Conservation (phyloP, 176 grass and related monocot species). For the Saccharum spontaneum region DNA sequence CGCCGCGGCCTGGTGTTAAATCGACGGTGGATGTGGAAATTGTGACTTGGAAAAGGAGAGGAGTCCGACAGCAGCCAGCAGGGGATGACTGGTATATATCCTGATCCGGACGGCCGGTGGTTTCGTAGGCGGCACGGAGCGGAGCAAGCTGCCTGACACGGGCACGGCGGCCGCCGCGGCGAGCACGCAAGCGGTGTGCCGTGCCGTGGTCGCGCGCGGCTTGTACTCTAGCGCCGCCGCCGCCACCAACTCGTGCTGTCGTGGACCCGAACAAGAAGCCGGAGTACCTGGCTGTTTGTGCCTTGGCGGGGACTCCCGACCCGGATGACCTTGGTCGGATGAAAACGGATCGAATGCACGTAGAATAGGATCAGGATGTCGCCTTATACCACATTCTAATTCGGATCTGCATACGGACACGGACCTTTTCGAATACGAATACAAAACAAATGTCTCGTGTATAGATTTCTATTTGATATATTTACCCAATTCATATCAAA, state of each 20-base stretch:
- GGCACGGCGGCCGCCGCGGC: not conserved
- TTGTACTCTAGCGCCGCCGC: not conserved
- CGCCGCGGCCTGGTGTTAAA: not conserved
- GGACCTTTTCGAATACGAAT: too few species aligned
- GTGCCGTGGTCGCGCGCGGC: not conserved
- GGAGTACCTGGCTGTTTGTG: too few species aligned
- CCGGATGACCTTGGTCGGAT: too few species aligned
- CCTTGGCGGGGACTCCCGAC: too few species aligned
- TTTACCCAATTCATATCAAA: too few species aligned
- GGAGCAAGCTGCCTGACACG: not conserved
- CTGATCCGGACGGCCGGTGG: not conserved
- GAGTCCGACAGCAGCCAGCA: not conserved
- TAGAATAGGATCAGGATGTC: too few species aligned
- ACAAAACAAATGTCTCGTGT: too few species aligned
- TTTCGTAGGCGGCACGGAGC: not conserved
- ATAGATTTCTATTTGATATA: too few species aligned
- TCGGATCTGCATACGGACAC: too few species aligned
- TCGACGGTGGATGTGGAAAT: not conserved
- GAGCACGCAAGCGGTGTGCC: not conserved
- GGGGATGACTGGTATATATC: not conserved
- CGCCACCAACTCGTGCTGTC: not conserved
- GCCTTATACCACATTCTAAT: too few species aligned
- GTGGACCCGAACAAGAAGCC: not conserved
- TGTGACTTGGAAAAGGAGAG: not conserved
- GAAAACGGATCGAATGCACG: too few species aligned